Conservation (phyloP, 2,329 filamentous ascomycete genomes). For the Gremmenia infestans region DNA sequence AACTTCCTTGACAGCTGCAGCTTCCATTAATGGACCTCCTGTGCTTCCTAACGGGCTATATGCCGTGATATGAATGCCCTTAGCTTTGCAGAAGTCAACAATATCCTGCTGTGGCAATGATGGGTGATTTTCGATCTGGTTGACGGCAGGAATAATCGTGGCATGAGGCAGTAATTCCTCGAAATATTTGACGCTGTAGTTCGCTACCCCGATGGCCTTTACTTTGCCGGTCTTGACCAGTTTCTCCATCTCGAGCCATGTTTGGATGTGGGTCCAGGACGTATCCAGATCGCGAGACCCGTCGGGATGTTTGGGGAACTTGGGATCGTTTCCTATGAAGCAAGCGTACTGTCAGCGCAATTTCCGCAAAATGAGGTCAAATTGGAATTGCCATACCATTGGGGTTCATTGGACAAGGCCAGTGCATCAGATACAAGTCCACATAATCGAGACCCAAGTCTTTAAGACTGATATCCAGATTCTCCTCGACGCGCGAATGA, state of each 20-base stretch:
- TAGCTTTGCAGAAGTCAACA: conserved; percentile 41
- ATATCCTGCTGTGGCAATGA: conserved; percentile 47
- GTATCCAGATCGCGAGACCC: conserved; percentile 18
- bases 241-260: conserved; percentile 71
- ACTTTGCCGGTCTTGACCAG: conserved; percentile 54
- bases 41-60: conserved; percentile 37
- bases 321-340: conserved; percentile 51
- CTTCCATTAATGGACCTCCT: conserved; percentile 37
- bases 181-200: conserved; percentile 31
- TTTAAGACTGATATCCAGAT: conserved; percentile 61
- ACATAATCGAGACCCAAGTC: conserved; percentile 44
- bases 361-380: neutral
- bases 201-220: conserved; percentile 39
- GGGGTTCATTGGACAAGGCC: conserved; percentile 61
- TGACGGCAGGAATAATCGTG: conserved; percentile 44
- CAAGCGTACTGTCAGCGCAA: conserved; percentile 3
- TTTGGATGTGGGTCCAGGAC: conserved; percentile 66
- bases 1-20: conserved; percentile 53
- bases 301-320: conserved; percentile 55
- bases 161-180: conserved; percentile 33
- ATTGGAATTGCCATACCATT: conserved; percentile 30
- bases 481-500: conserved; percentile 37
- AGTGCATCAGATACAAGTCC: conserved; percentile 48
- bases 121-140: conserved; percentile 57
- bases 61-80: conserved; percentile 45